These are phyloP conservation scores for Chalciporus piperatoides DNA, from an alignment of 1,284 basidiomycete species.

Conservation along the genomic window DNA sequence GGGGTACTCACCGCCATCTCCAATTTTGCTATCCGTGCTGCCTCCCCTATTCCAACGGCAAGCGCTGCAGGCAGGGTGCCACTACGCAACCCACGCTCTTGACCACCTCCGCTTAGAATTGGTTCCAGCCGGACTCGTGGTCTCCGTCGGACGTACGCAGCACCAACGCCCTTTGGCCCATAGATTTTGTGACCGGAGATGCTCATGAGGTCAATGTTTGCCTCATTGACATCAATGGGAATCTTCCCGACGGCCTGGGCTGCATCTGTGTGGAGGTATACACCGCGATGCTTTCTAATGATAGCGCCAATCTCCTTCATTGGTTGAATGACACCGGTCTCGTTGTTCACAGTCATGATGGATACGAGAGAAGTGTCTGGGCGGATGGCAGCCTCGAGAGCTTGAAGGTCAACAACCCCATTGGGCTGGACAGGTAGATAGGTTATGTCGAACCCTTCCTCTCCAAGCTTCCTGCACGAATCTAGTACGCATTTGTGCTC, in stretches of 20 bases:
- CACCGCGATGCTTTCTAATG: conserved; percentile 77
- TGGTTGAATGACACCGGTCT: conserved; percentile 98
- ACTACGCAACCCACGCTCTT: conserved; percentile 93
- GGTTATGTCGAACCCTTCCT: conserved; percentile 97
- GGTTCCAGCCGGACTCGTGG: conserved; percentile 95
- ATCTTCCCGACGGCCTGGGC: conserved; percentile 96
- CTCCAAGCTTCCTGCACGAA: conserved; percentile 91
- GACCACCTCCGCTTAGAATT: conserved; percentile 93
- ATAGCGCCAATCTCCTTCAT: conserved; percentile 92
- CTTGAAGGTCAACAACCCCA: conserved; percentile 77
- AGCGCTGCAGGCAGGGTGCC: conserved; percentile 92
- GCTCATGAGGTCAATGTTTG: conserved; percentile 95
- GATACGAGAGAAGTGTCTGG: conserved; percentile 89
- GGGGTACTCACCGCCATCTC: conserved; percentile 84
- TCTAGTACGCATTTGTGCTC: conserved; percentile 99
- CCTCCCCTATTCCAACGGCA: conserved; percentile 93
- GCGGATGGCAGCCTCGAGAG: conserved; percentile 79
- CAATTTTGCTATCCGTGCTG: conserved; percentile 84
- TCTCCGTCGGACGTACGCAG: conserved; percentile 89
- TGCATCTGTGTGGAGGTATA: conserved; percentile 97
- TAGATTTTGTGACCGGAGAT: conserved; percentile 98
- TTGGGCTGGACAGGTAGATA: conserved; percentile 92
- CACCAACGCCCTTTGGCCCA: conserved; percentile 96
- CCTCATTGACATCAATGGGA: conserved; percentile 88
- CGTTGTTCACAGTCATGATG: conserved; percentile 99